Evolutionary conservation across 176 grass and related monocot genomes (phyloP), one percentile per base, ranked within the genome.

Genomic region (Aegilops sharonensis): DNA sequence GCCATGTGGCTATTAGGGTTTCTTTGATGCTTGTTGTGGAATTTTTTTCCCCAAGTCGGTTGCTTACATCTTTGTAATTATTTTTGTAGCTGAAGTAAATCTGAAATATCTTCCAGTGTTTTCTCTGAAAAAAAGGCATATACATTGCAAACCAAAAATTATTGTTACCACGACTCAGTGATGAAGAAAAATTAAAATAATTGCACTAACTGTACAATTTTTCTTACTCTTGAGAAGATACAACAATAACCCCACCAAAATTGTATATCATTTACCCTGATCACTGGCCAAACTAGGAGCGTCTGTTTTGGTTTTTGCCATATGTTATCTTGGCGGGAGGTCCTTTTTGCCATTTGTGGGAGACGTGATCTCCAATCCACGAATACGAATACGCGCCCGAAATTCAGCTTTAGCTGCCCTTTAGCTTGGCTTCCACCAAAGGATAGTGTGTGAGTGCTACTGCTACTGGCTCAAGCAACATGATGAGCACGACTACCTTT

Each of bases 351-450:
- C 52, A 11, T 64, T 21, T 8, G 6, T 25, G 70, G 59, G 21
- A 77, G 83, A 78, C 74, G 45, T 85, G 83, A 78, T 64, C n/a
- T 85, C 73, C 74, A 78, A 68, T 78, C 62, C 74, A 68, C 30
- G 62, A 77, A 85, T 77, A 64, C 14, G 6, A 54, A 54, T 18
- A 54, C 15, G 50, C 35, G 11, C 36, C 47, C 1, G 6, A n/a
- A 82, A 77, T 66, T 48, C 72, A 64, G 72, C 57, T 47, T 64
- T 64, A 21, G 4, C 7, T 57, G 80, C 31, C 14, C 81, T 83
- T 83, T 29, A 29, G 81, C 81, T 73, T 83, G 50, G 30, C 67
- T 72, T 72, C 81, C 48, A 59, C 13, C 68, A 37, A 67, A n/a
- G 42, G 66, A 14, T 82, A 35, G 36, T 18, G 64, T 81, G 80